Base-by-base conservation (phyloP, 2,329 filamentous ascomycete species). In the Pestalotiopsis sp. region DNA sequence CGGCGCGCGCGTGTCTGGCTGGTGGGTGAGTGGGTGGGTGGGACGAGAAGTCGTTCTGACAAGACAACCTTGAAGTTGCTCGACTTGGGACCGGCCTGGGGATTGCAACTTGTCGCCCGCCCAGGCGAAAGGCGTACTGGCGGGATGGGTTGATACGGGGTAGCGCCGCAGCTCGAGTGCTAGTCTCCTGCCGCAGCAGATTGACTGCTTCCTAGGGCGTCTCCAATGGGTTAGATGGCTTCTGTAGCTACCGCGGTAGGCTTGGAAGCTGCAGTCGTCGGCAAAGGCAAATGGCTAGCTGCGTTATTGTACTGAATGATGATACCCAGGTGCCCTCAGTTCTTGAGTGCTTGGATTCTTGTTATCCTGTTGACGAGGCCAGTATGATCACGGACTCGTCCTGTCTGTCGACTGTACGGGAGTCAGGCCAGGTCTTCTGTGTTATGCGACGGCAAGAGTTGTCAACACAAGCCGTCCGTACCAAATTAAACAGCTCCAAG, bases 101-200 rank as follows among this genome's bases (percentile, higher is more conserved):
- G 45, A 52, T 52, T 52, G 45, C 17, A n/a, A 52, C 17, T 52
- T 52, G 31, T 36, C 31, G 31, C 31, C 31, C 31, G 31, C 45
- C 14, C 17, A 52, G 20, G 17, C 45, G 45, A 52, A 52, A 52
- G 45, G 17, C 20, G 45, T 20, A 49, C 41, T 49, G 41, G 41
- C 41, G 41, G 45, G 45, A 27, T 27, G 59, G 59, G 17, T 38
- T 38, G 59, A 62, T 62, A 62, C 59, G 59, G 59, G 59, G 59
- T 62, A 62, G 59, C 31, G 59, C 59, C 59, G 59, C 59, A 59
- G 57, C 57, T 59, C 14, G 45, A 52, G 14, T 52, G 14, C 45
- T 52, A 52, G 45, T 20, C 45, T 52, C 45, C n/a, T n/a, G 45
- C 45, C 45, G 17, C 17, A 20, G 17, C 41, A 52, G 45, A 52